Base-by-base conservation (phyloP, 108 stramenopile species). In the Nitzschia palea region DNA sequence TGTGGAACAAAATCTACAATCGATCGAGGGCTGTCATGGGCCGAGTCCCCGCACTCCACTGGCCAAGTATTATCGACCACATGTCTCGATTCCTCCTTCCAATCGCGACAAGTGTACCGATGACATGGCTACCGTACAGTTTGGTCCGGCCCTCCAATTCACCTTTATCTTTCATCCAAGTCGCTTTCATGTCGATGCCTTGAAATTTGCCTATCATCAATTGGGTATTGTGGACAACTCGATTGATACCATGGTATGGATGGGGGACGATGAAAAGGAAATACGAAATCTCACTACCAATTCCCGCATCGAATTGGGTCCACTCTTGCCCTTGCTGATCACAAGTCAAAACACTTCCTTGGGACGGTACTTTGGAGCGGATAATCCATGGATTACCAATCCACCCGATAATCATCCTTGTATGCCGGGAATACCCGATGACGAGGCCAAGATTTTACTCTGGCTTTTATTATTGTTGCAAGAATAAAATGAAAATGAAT, bases 351-450 rank as follows among this genome's bases (percentile, higher is more conserved):
- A 44, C 22, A 25, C 53, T 1, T 56, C 57, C 60, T 18, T 68
- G 15, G 67, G 67, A 3, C 17, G 29, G 6, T 64, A 55, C 17
- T 70, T 76, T 64, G 75, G 75, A 25, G 75, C 75, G 14, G 59
- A 76, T 43, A 76, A 76, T 65, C 68, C 68, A n/a, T 62, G 75
- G 61, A 76, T 76, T 18, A 53, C 47, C 2, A 29, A 62, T 33
- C 66, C 66, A 52, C 73, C 73, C 18, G 73, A 74, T 50, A 48
- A 63, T 48, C 73, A 74, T 54, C 59, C 73, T 2, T 74, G 73
- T 28, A 74, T 74, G 73, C 73, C 73, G 15, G 73, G 73, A 3
- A 60, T 74, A 2, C 73, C 73, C 15, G 73, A 74, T 31, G 73
- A 74, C 54, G 60, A 67, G 44, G 67, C 37, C 29, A 68, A 59